These are phyloP conservation scores for Theileria sp. DNA, from an alignment of 169 alveolate genomes.

Conservation along the genomic window DNA sequence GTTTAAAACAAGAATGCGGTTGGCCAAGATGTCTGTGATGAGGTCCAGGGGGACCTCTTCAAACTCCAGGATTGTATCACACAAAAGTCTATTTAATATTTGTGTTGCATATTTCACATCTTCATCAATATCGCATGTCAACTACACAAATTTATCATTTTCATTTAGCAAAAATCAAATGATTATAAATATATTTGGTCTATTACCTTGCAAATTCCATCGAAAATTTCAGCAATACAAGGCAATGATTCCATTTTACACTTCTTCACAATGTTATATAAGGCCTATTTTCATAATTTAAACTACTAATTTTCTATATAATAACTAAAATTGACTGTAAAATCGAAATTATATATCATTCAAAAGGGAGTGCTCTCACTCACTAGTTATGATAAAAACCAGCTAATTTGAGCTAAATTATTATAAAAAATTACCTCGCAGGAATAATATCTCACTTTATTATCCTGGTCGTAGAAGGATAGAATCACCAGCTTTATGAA, in stretches of 20 bases:
- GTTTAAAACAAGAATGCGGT: slow-evolving; percentile 43
- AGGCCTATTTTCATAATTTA: slow-evolving; percentile 26
- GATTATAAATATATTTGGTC: not conserved
- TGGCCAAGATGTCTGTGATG: slow-evolving; percentile 45
- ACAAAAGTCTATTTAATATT: slow-evolving; percentile 66
- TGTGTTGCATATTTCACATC: slow-evolving; percentile 74
- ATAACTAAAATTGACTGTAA: not conserved
- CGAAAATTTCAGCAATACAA: slow-evolving; percentile 67
- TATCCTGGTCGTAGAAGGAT: slow-evolving; percentile 68
- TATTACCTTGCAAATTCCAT: slow-evolving; percentile 68
- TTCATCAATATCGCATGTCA: slow-evolving; percentile 71
- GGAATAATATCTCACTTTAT: slow-evolving; percentile 72
- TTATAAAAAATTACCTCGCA: slow-evolving; percentile 65
- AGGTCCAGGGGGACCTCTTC: slow-evolving; percentile 44
- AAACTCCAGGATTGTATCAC: slow-evolving; percentile 67
- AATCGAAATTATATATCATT: not conserved
- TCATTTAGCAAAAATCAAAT: not conserved
- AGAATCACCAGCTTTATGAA: slow-evolving; percentile 50
- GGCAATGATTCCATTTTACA: slow-evolving; percentile 40
- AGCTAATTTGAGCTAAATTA: not conserved
- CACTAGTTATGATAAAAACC: not conserved
- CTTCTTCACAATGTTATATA: slow-evolving; percentile 69
- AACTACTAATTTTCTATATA: not conserved
- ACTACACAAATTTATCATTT: slow-evolving; percentile 14
- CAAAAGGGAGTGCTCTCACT: not conserved